These are phyloP conservation scores for Benincasa hispida DNA, from an alignment of 306 rosid genomes.

Conservation along the genomic window DNA sequence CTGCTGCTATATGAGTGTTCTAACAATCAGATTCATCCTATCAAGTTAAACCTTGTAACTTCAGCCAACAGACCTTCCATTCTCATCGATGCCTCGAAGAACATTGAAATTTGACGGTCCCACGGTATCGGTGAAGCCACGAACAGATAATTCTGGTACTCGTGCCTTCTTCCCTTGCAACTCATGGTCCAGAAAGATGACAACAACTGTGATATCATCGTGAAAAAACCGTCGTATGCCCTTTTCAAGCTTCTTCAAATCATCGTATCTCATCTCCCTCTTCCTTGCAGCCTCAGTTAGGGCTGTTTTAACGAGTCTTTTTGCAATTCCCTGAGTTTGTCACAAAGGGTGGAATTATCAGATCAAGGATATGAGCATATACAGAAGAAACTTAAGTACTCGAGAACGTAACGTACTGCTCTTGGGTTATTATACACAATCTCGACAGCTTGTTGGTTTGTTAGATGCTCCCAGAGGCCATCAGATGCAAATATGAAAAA, in stretches of 20 bases:
- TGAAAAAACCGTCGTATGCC: slow-evolving; percentile 60
- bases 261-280: slow-evolving; percentile 56
- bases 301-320: slow-evolving; percentile 52
- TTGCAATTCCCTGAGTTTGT: slow-evolving; percentile 58
- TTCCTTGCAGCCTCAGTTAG: slow-evolving; percentile 61
- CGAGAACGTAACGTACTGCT: slow-evolving; percentile 25
- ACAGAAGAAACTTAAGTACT: background rate
- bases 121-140: slow-evolving; percentile 55
- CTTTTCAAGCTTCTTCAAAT: slow-evolving; percentile 53
- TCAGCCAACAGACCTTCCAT: slow-evolving; percentile 16
- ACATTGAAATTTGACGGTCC: slow-evolving; percentile 54
- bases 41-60: slow-evolving; percentile 16
- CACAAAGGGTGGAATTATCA: background rate
- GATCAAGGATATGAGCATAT: background rate
- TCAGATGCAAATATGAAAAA: slow-evolving; percentile 85
- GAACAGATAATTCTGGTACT: slow-evolving; percentile 56
- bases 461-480: slow-evolving; percentile 83
- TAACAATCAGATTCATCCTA: slow-evolving; percentile 19
- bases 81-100: slow-evolving; percentile 31
- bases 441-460: slow-evolving; percentile 69
- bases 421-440: slow-evolving; percentile 56
- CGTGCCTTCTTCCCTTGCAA: slow-evolving; percentile 24
- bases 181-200: slow-evolving; percentile 64
- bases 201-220: slow-evolving; percentile 72
- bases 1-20: slow-evolving; percentile 17